Evolutionary conservation across 1,139 yeast genomes (phyloP).

Genomic region (Blastobotrys elegans): DNA sequence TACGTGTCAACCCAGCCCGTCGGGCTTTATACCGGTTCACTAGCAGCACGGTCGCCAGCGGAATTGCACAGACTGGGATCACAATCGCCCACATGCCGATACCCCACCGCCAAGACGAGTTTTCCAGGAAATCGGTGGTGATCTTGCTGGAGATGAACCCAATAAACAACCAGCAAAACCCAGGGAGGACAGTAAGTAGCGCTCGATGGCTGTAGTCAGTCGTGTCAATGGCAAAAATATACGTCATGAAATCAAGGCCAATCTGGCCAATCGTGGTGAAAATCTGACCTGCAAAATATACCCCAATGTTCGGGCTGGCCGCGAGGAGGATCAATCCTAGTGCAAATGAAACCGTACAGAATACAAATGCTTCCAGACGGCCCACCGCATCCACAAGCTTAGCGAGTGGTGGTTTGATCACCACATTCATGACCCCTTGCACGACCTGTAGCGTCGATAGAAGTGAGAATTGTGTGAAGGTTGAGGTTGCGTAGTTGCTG

Average conservation of each 20-base stretch:
- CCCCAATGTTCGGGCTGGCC: slow-evolving; percentile 28
- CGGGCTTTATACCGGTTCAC: slow-evolving; percentile 17
- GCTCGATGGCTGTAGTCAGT: slow-evolving; percentile 37
- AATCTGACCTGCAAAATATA: slow-evolving; percentile 35
- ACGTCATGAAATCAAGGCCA: slow-evolving; percentile 37
- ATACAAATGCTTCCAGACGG: slow-evolving; percentile 37
- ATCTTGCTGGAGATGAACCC: slow-evolving; percentile 18
- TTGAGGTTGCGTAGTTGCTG: slow-evolving; percentile 39
- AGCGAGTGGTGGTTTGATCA: slow-evolving; percentile 39
- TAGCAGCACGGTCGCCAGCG: slow-evolving; percentile 35
- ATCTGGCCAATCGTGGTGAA: slow-evolving; percentile 36
- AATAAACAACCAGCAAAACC: slow-evolving; percentile 17
- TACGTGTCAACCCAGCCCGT: not conserved
- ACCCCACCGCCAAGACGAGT: slow-evolving; percentile 54
- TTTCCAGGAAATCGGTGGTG: slow-evolving; percentile 18
- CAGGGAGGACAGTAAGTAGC: slow-evolving; percentile 35
- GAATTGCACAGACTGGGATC: slow-evolving; percentile 56
- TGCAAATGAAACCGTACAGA: slow-evolving; percentile 30
- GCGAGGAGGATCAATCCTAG: slow-evolving; percentile 1
- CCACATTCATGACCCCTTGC: slow-evolving; percentile 38
- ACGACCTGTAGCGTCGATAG: slow-evolving; percentile 40
- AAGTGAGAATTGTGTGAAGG: slow-evolving; percentile 37
- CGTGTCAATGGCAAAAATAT: slow-evolving; percentile 39
- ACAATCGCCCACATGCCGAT: slow-evolving; percentile 75
- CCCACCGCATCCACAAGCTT: slow-evolving; percentile 39